Percentiles rank a stretch among this genome's conserved stretches.
These are phyloP conservation scores for Trametes pubescens DNA, from an alignment of 1,284 basidiomycete species.

Conservation along the genomic window DNA sequence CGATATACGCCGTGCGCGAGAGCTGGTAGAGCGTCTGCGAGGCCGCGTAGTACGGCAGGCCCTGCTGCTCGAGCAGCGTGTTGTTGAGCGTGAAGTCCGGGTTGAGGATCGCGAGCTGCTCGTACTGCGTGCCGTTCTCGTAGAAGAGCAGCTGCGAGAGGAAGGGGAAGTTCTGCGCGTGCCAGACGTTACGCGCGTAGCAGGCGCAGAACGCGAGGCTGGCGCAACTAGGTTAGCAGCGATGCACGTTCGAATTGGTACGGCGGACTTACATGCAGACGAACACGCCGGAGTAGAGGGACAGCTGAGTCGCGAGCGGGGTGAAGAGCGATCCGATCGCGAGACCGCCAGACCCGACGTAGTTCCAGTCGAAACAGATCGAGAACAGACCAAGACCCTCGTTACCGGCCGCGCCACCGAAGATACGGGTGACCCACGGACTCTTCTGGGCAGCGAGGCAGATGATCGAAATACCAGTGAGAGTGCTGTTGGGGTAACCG, in stretches of 20 bases:
- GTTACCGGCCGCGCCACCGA: slow-evolving; percentile 56
- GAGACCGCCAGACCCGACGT: slow-evolving; percentile 51
- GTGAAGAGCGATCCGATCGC: slow-evolving; percentile 47
- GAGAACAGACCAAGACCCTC: slow-evolving; percentile 58
- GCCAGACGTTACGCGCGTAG: slow-evolving; percentile 45
- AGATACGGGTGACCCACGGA: slow-evolving; percentile 65
- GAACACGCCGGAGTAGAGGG: slow-evolving; percentile 43
- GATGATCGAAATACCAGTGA: slow-evolving; percentile 66
- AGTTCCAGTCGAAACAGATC: slow-evolving; percentile 66
- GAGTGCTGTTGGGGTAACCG: slow-evolving; percentile 39
- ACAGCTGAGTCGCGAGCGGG: slow-evolving; percentile 48
- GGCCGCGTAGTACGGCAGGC: slow-evolving; percentile 28
- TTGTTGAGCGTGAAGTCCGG: slow-evolving; percentile 41
- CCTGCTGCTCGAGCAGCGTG: slow-evolving; percentile 37
- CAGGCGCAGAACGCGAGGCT: slow-evolving; percentile 31
- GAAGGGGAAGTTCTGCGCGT: slow-evolving; percentile 51
- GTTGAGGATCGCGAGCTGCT: slow-evolving; percentile 50
- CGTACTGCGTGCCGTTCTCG: slow-evolving; percentile 48
- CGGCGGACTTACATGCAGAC: slow-evolving; percentile 36
- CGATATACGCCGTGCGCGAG: slow-evolving; percentile 28
- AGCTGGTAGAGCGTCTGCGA: slow-evolving; percentile 28
- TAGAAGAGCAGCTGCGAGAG: slow-evolving; percentile 52
- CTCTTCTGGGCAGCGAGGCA: slow-evolving; percentile 61
- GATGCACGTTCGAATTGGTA: no score
- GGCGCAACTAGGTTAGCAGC: not conserved